Evolutionary conservation across 306 rosid genomes (phyloP).

Genomic region (Glycine latifolia): DNA sequence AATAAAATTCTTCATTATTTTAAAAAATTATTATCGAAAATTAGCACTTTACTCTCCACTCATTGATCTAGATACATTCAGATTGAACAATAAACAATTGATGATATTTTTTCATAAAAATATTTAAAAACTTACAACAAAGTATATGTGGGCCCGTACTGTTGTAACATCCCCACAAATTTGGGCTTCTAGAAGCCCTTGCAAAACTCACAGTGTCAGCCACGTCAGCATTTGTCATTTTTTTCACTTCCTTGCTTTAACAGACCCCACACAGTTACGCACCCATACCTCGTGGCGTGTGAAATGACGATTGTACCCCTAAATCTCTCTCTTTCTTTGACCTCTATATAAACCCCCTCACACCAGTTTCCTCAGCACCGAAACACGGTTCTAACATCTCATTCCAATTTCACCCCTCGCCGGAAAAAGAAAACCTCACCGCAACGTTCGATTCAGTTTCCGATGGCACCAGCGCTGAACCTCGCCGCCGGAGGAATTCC

Average conservation of each 20-base stretch:
- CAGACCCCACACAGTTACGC: constrained; percentile 17
- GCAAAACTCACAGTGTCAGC: neutral
- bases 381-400: neutral
- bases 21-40: no score
- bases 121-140: neutral
- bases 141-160: neutral
- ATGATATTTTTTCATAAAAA: neutral
- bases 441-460: neutral
- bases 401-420: constrained; percentile 37
- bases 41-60: no score
- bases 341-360: constrained; percentile 38
- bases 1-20: no score
- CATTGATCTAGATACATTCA: neutral
- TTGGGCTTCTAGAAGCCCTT: constrained; percentile 46
- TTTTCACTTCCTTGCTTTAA: constrained; percentile 28
- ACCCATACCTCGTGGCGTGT: neutral
- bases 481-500: constrained; percentile 1
- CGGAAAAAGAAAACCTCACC: neutral
- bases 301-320: constrained; percentile 42
- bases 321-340: constrained; percentile 24
- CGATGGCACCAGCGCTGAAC: constrained; percentile 37
- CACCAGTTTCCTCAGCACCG: neutral
- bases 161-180: neutral
- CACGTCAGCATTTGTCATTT: constrained; percentile 15
- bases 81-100: neutral